phyloP scores from a whole-genome alignment of 345 rosid species.

The Reutealis trisperma region DNA sequence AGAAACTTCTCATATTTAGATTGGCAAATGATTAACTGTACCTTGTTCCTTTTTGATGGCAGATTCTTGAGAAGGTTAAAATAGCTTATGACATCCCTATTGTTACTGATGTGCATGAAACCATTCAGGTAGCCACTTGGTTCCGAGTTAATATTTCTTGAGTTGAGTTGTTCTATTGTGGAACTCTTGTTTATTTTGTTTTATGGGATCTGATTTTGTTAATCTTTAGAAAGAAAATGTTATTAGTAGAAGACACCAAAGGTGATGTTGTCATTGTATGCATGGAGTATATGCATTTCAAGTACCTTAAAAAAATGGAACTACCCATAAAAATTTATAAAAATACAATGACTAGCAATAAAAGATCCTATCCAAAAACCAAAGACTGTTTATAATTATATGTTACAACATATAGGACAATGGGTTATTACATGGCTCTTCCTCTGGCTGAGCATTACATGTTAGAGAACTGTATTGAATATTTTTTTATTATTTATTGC shows the following conservation, averaged over 20 bases:
- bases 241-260: not conserved
- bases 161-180: not conserved
- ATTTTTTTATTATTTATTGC: not conserved
- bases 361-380: too few species aligned
- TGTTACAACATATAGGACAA: not conserved
- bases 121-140: slow-evolving; percentile 55
- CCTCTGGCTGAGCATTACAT: not conserved
- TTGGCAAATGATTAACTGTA: not conserved
- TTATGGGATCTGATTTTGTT: not conserved
- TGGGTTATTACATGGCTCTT: not conserved
- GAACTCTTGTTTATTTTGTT: not conserved
- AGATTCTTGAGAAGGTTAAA: slow-evolving; percentile 98
- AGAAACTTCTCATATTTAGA: not conserved
- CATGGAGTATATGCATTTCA: not conserved
- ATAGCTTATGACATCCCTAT: slow-evolving; percentile 80
- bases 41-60: slow-evolving; percentile 30
- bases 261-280: not conserved
- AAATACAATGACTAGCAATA: not conserved
- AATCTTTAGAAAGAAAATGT: not conserved
- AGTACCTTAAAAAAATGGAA: too few species aligned
- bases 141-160: slow-evolving; percentile 1
- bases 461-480: not conserved
- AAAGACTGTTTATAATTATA: not conserved
- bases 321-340: too few species aligned
- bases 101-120: slow-evolving; percentile 93